phyloP scores from a whole-genome alignment of 192 early-diverging fungal genomes.

The Backusella circina region DNA sequence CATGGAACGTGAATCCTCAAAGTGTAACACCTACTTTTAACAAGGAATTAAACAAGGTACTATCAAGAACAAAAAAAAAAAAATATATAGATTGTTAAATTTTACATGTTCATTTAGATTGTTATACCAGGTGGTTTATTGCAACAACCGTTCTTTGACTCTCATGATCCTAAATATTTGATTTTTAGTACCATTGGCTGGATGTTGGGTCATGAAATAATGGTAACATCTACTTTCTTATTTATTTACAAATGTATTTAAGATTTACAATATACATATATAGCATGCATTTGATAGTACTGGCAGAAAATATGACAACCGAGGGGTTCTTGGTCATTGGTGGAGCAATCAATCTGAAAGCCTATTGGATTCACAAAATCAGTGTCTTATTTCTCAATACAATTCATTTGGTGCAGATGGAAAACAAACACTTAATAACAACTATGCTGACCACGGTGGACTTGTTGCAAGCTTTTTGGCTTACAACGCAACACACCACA shows the following conservation, averaged over 20 bases:
- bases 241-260: not conserved
- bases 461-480: conserved; percentile 28
- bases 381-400: conserved; percentile 74
- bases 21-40: conserved; percentile 53
- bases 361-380: conserved; percentile 44
- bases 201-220: conserved; percentile 71
- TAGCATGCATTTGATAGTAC: conserved; percentile 67
- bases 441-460: conserved; percentile 67
- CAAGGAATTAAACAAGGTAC: conserved; percentile 42
- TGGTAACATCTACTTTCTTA: conserved; percentile 26
- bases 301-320: conserved; percentile 52
- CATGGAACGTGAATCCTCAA: conserved; percentile 51
- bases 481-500: conserved; percentile 9
- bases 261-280: not conserved
- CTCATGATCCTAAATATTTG: conserved; percentile 49
- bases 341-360: conserved; percentile 28
- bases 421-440: conserved; percentile 53
- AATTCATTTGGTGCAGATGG: conserved; percentile 44
- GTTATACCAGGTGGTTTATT: conserved; percentile 50
- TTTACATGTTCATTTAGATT: not conserved
- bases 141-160: conserved; percentile 62
- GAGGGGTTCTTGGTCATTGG: conserved; percentile 46
- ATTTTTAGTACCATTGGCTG: conserved; percentile 67
- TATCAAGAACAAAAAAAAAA: conserved; percentile 16
- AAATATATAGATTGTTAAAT: not conserved